A percentile compares a stretch with the other conserved stretches of the same genome.
Evolutionary conservation across 1,284 basidiomycete species (phyloP).

Genomic region (Ganoderma meredithae): DNA sequence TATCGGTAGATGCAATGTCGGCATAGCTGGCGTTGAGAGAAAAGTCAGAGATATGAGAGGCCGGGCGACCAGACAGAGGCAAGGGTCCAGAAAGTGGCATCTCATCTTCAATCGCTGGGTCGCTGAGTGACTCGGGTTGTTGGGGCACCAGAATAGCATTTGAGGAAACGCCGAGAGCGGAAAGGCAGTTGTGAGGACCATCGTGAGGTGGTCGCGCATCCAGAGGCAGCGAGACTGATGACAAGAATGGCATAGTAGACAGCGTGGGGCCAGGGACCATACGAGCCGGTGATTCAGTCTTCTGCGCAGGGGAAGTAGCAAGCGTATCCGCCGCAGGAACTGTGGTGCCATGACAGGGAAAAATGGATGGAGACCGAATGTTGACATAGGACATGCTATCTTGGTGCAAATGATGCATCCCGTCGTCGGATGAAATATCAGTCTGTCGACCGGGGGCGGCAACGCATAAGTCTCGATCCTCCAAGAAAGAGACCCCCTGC

Average conservation of each 20-base stretch:
- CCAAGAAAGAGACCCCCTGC: background rate
- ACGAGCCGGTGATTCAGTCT: background rate
- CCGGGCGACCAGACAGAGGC: constrained; percentile 1
- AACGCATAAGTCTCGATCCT: background rate
- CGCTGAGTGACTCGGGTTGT: background rate
- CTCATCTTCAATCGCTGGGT: background rate
- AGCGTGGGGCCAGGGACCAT: background rate
- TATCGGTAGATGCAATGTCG: background rate
- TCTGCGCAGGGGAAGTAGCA: background rate
- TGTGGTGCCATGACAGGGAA: background rate
- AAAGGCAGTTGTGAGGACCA: background rate
- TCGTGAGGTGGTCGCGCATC: background rate
- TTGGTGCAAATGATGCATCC: background rate
- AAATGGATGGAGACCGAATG: background rate
- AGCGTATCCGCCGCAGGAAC: background rate
- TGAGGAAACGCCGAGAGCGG: background rate
- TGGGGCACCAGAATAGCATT: background rate
- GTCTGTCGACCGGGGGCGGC: background rate
- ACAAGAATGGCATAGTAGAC: background rate
- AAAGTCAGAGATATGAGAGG: constrained; percentile 5
- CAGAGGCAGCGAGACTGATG: background rate
- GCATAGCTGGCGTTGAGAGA: background rate
- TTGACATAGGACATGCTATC: background rate
- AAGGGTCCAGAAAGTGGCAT: background rate
- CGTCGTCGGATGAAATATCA: background rate